Evolutionary conservation across 805 yeast species (phyloP).

Genomic region (Ogataea corticis): DNA sequence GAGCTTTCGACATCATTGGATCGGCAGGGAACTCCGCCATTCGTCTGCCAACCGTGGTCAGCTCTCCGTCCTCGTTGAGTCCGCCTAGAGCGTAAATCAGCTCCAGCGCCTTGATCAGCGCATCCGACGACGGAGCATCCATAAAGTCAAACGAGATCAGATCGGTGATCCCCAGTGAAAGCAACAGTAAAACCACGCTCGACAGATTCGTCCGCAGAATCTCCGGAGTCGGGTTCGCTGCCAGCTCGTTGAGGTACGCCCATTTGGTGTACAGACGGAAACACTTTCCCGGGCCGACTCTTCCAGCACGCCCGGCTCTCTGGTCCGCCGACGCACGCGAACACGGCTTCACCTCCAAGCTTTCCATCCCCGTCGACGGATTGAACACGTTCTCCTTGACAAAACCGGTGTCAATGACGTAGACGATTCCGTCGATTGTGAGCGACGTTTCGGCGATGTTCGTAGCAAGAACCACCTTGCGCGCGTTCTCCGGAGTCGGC

Average conservation of each 20-base stretch:
- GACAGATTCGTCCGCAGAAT: constrained; percentile 83
- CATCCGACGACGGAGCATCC: constrained; percentile 81
- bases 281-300: constrained; percentile 96
- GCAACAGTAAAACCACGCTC: constrained; percentile 69
- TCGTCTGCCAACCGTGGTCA: constrained; percentile 74
- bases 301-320: constrained; percentile 97
- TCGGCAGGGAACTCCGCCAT: constrained; percentile 94
- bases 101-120: constrained; percentile 75
- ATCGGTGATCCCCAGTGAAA: constrained; percentile 85
- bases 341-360: constrained; percentile 81
- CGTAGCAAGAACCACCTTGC: constrained; percentile 92
- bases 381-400: constrained; percentile 90
- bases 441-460: constrained; percentile 97
- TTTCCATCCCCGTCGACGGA: constrained; percentile 85
- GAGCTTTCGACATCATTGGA: constrained; percentile 80
- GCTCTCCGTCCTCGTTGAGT: constrained; percentile 70
- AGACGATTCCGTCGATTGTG: constrained; percentile 94
- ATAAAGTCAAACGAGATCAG: constrained; percentile 81
- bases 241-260: constrained; percentile 76
- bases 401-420: constrained; percentile 93
- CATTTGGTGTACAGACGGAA: constrained; percentile 84
- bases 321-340: constrained; percentile 96
- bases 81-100: constrained; percentile 88
- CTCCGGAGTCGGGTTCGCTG: constrained; percentile 83
- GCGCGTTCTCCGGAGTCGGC: constrained; percentile 72